Percentiles rank a stretch among this genome's conserved stretches.
These are phyloP conservation scores for Ascochyta lentis DNA, from an alignment of 2,329 filamentous ascomycete genomes.

Conservation along the genomic window DNA sequence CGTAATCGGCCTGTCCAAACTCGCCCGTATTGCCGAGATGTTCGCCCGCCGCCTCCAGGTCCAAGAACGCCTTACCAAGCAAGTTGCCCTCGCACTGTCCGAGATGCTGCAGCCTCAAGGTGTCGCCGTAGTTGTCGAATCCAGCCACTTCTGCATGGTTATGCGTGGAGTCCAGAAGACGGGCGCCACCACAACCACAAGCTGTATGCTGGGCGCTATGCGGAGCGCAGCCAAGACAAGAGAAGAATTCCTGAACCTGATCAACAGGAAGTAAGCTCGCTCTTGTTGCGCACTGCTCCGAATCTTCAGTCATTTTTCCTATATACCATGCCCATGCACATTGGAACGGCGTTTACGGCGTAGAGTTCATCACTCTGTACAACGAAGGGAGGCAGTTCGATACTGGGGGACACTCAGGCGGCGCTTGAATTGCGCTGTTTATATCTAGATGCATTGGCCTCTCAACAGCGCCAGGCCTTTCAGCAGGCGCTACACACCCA, in stretches of 20 bases:
- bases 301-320: neutral
- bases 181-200: constrained; percentile 84
- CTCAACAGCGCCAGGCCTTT: constrained; percentile 30
- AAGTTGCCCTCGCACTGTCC: constrained; percentile 91
- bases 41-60: constrained; percentile 93
- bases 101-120: constrained; percentile 93
- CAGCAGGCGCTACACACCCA: constrained; percentile 36
- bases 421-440: constrained; percentile 20
- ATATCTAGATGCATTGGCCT: constrained; percentile 34
- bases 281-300: no score
- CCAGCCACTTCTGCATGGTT: constrained; percentile 96
- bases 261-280: constrained; percentile 37
- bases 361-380: constrained; percentile 42
- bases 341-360: constrained; percentile 14
- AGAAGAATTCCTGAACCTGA: constrained; percentile 90
- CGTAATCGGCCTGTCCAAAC: constrained; percentile 93
- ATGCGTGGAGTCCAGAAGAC: constrained; percentile 99
- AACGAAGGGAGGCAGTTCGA: neutral
- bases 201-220: constrained; percentile 97
- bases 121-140: constrained; percentile 97
- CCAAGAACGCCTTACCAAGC: constrained; percentile 93
- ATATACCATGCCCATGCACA: constrained; percentile 11
- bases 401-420: constrained; percentile 13
- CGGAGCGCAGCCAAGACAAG: constrained; percentile 90
- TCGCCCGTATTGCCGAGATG: constrained; percentile 96